Evolutionary conservation across 768 basidiomycete genomes (phyloP), one percentile per base, ranked within the genome.

Genomic region (Boletus rubroflammeus): DNA sequence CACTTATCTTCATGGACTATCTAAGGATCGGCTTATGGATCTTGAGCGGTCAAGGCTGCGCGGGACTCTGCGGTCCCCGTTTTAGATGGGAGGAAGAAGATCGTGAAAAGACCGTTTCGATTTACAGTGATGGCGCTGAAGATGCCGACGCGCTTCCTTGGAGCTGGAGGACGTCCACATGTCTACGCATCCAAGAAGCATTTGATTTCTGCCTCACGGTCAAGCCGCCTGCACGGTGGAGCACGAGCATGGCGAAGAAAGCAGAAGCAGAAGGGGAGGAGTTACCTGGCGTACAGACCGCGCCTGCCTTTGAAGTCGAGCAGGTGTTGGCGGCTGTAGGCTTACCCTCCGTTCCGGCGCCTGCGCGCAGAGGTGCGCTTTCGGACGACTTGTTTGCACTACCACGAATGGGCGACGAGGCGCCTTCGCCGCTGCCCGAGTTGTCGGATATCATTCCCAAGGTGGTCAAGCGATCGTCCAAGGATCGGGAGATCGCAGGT

Each of bases 1-100:
- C 17, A 23, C 54, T 51, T 19, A 55, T 25, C 13, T 32, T 26
- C 3, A 7, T n/a, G n/a, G n/a, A 0, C 0, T 36, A 10, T 50
- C 15, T 60, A 90, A 90, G 89, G 81, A 67, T 89, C 47, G 87
- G 86, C 44, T 77, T 95, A 17, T 93, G 90, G 90, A 64, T 87
- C 49, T 72, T 89, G 60, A 89, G 87, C 44, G 88, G 84, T 41
- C 80, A 89, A 54, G 81, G 82, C 53, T 88, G 86, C 44, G 90
- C 83, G 46, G 90, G 91, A n/a, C 67, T 93, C 15, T 90, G 89
- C 68, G 91, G 91, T 41, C 91, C 91, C 10, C 82, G 88, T 14
- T 82, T 84, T 62, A 78, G 86, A 58, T 91, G 89, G 91, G 90
- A 93, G 65, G 91, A 93, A 72, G 81, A 86, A 47, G 83, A 84